Evolutionary conservation across 2,329 filamentous ascomycete species (phyloP), one percentile per base, ranked within the genome.

Genomic region (Raffaelea albimanens): DNA sequence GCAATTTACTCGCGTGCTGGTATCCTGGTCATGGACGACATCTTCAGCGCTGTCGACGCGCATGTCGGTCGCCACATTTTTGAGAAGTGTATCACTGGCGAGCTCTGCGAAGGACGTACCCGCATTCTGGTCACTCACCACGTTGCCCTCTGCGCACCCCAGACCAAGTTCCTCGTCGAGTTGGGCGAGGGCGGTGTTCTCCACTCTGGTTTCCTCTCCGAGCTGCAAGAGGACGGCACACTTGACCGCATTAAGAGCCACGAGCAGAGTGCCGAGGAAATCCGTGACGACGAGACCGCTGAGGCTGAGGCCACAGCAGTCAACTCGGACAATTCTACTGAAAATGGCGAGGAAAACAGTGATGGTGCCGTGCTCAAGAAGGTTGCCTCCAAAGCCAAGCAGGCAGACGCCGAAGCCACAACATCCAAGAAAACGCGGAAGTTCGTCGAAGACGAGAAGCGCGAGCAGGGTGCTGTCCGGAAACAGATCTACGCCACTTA

Each of bases 81-180:
- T 54, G 84, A 90, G 53, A 75, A 86, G 48, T 88, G 83, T 51
- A 69, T 91, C 3, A 82, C 76, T 2, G 86, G 86, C 5, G 76
- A 84, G 44, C 71, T 91, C 9, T 82, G 83, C 51, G 63, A 71
- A 20, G 81, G 79, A 0, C 70, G 87, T 47, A 93, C 87, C 2
- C 70, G 86, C 25, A 86, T 93, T 43, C 67, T 93, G 4, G 87
- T 89, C 22, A 93, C 87, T 0, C 87, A 93, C 58, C 85, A 91
- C 56, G 81, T 89, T 19, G 78, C 78, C 3, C 71, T 91, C 2
- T 84, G 82, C 53, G 73, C 86, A 49, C 71, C 83, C 13, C 78
- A 77, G 58, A 80, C 87, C 7, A 85, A 85, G 56, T 91, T 85
- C 55, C 71, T 86, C 7, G 82, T 90, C 4, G 77, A 87, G 52